Base-by-base conservation (phyloP, 805 yeast genomes). In the Pichia membranifaciens region DNA sequence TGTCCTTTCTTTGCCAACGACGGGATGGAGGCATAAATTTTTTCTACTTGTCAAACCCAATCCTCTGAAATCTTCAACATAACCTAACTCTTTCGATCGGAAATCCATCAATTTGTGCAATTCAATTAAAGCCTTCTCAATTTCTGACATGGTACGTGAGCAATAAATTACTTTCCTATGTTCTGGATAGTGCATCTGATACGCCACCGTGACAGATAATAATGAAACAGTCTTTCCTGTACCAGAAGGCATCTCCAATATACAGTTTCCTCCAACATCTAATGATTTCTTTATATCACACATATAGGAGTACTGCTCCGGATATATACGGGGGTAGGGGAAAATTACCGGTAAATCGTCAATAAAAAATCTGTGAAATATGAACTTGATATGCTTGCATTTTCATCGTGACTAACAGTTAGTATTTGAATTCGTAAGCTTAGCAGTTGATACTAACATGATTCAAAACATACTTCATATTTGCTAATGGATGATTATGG, bases 71-170 rank as follows among this genome's bases (percentile, higher is more conserved):
- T 89, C 95, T 64, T 93, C 99, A 20, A 71, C 83, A 57, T 75
- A 80, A 0, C 98, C 98, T 43, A 93, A 71, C 60, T 87, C 96
- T 42, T 79, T 73, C 2, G 89, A 67, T 55, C 99, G 75, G 61
- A 76, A 93, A 47, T 80, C 87, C 98, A 93, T 93, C 58, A 93
- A 73, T 47, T 79, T 81, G 52, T 86, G 82, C 71, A 93, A 73
- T 70, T 93, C 99, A 7, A 91, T 87, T 60, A 93, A 70, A 0
- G 99, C 97, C 68, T 93, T 93, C 68, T 93, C 99, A 63, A 93
- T 93, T 69, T 93, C 99, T 10, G 97, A 87, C 98, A 93, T 93
- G 31, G 99, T 93, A 75, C 99, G 98, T 5, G 99, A 93, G 66
- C 99, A 93, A 67, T 93, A 93, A 6, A 93, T 87, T 55, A 93